Evolutionary conservation across 257 asterid species (phyloP).

Genomic region (Euphrasia confusa): DNA sequence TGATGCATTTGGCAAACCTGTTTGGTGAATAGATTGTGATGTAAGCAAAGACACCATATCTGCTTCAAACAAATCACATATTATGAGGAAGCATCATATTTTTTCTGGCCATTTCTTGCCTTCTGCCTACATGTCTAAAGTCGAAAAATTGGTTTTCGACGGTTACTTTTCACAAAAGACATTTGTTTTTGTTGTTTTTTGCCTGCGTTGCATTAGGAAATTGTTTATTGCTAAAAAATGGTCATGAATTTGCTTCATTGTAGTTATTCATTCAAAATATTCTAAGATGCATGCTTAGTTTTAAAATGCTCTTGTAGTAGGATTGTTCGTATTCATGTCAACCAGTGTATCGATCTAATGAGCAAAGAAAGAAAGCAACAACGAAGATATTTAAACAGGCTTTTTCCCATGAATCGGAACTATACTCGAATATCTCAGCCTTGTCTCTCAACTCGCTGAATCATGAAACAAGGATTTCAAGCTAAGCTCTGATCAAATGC

Average conservation of each 20-base stretch:
- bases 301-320: not conserved
- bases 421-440: not conserved
- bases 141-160: conserved; percentile 3
- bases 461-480: conserved; percentile 6
- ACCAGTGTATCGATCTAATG: not conserved
- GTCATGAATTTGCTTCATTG: not conserved
- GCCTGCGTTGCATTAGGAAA: not conserved
- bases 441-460: conserved; percentile 5
- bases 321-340: not conserved
- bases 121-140: not conserved
- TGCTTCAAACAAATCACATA: conserved; percentile 20
- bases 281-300: not conserved
- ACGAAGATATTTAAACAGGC: no score
- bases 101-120: conserved; percentile 3
- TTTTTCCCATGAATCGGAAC: no score
- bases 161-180: not conserved
- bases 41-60: conserved; percentile 43
- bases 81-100: not conserved
- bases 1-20: conserved; percentile 34
- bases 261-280: not conserved
- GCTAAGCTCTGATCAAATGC: not conserved
- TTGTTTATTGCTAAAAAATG: not conserved
- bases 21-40: conserved; percentile 35
- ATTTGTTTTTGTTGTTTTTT: not conserved
- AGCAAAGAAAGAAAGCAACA: not conserved